Percentiles rank a stretch among this genome's conserved stretches.
Evolutionary conservation across 2,329 filamentous ascomycete species (phyloP).

Genomic region (Rhynchosporium graminicola): DNA sequence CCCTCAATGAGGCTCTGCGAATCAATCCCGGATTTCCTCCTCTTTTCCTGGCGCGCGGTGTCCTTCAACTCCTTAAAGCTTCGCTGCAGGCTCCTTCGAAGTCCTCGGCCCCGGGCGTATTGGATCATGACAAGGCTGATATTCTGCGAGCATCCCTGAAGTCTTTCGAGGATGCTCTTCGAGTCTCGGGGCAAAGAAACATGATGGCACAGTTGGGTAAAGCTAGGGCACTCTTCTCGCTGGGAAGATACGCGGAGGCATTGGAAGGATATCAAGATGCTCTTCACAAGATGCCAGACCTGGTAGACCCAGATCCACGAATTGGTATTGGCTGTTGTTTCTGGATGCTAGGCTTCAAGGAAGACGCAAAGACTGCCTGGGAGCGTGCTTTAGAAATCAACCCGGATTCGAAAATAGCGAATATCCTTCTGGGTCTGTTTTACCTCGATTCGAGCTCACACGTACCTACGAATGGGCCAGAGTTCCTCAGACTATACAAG

Average conservation of each 20-base stretch:
- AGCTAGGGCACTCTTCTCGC: constrained; percentile 80
- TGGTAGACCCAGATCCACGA: constrained; percentile 90
- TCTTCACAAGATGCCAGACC: constrained; percentile 78
- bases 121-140: constrained; percentile 74
- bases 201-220: constrained; percentile 91
- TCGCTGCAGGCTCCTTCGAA: constrained; percentile 79
- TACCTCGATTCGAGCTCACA: constrained; percentile 85
- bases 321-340: constrained; percentile 96
- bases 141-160: constrained; percentile 83
- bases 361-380: constrained; percentile 90
- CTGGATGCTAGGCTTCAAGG: constrained; percentile 94
- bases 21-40: constrained; percentile 92
- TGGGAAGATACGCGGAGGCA: constrained; percentile 83
- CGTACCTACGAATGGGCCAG: constrained; percentile 78
- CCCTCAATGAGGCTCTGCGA: constrained; percentile 91
- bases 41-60: constrained; percentile 86
- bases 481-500: constrained; percentile 84
- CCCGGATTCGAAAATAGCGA: constrained; percentile 83
- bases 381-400: constrained; percentile 80
- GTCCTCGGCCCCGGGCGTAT: constrained; percentile 57
- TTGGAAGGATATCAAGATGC: constrained; percentile 85
- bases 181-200: constrained; percentile 81
- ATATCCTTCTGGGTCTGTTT: constrained; percentile 86
- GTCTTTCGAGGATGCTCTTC: constrained; percentile 90
- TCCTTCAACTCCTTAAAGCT: constrained; percentile 83